phyloP scores from a whole-genome alignment of 805 yeast genomes.

The Yamadazyma insecticola region DNA sequence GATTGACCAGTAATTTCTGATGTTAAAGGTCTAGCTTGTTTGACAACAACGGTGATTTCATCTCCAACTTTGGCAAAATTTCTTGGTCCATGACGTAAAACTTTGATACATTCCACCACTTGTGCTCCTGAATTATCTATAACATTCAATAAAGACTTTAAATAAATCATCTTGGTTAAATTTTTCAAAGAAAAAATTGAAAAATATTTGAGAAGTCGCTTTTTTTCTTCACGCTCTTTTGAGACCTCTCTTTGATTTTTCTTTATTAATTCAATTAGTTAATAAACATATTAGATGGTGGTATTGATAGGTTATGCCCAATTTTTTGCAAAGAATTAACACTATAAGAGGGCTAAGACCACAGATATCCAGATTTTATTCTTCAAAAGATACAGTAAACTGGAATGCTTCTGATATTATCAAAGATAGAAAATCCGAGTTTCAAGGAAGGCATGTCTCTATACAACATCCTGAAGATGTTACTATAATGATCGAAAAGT shows the following conservation, averaged over 20 bases:
- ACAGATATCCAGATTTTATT: too few relatives aligned
- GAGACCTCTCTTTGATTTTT: too few relatives aligned
- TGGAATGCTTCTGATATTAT: conserved; percentile 31
- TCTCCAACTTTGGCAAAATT: conserved; percentile 86
- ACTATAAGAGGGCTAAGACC: too few relatives aligned
- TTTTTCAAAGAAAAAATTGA: conserved; percentile 1
- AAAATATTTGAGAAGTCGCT: too few relatives aligned
- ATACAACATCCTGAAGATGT: conserved; percentile 40
- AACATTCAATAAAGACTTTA: conserved; percentile 82
- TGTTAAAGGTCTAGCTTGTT: conserved; percentile 77
- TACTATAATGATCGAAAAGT: conserved; percentile 32
- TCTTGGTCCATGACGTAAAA: conserved; percentile 80
- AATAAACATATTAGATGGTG: too few relatives aligned
- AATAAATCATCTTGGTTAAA: conserved; percentile 61
- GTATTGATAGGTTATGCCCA: too few relatives aligned
- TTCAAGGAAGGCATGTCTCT: conserved; percentile 56
- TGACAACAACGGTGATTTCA: conserved; percentile 89
- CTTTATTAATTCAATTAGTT: too few relatives aligned
- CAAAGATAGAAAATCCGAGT: conserved; percentile 55
- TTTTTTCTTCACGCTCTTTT: too few relatives aligned
- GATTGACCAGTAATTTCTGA: conserved; percentile 69
- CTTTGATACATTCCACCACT: conserved; percentile 93
- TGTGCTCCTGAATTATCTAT: conserved; percentile 96
- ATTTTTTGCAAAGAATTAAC: too few relatives aligned
- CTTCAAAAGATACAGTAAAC: not conserved